These are phyloP conservation scores for Coemansia sp. DNA, from an alignment of 192 early-diverging fungal genomes.

Conservation along the genomic window DNA sequence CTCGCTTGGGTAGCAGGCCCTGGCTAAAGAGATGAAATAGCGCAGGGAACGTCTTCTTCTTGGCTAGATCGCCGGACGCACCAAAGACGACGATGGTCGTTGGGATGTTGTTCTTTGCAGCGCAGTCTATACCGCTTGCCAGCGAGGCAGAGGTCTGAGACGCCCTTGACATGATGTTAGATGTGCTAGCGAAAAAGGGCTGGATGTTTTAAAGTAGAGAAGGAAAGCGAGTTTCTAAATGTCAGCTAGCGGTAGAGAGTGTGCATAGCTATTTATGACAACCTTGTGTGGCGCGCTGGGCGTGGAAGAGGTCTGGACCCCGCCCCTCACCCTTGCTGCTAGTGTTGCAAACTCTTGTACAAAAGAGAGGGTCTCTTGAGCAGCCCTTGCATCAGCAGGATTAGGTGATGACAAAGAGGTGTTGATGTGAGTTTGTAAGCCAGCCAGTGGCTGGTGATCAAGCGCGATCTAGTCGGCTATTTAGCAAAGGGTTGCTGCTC, in stretches of 20 bases:
- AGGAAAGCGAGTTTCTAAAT: background rate
- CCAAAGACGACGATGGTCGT: slow-evolving; percentile 68
- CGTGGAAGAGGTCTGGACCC: background rate
- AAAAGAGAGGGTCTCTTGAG: background rate
- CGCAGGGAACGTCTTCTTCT: slow-evolving; percentile 96
- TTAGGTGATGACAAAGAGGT: background rate
- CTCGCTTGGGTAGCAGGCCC: slow-evolving; percentile 71
- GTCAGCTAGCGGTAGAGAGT: background rate
- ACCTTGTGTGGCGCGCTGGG: background rate
- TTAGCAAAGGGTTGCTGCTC: background rate
- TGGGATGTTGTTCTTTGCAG: slow-evolving; percentile 35
- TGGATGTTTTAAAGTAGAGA: background rate
- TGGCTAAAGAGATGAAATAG: slow-evolving; percentile 88
- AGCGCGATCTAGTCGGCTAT: background rate
- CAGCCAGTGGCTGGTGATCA: background rate
- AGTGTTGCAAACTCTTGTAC: background rate
- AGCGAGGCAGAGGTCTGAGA: slow-evolving; percentile 14
- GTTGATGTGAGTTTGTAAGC: background rate
- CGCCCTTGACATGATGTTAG: slow-evolving; percentile 7
- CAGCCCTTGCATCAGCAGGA: background rate
- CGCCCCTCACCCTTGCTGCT: background rate
- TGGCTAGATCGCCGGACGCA: slow-evolving; percentile 90
- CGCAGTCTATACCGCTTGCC: slow-evolving; percentile 30
- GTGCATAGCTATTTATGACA: background rate
- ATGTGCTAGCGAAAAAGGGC: background rate